Conservation (phyloP, 441 rosid genomes). For the Gossypium lobatum region DNA sequence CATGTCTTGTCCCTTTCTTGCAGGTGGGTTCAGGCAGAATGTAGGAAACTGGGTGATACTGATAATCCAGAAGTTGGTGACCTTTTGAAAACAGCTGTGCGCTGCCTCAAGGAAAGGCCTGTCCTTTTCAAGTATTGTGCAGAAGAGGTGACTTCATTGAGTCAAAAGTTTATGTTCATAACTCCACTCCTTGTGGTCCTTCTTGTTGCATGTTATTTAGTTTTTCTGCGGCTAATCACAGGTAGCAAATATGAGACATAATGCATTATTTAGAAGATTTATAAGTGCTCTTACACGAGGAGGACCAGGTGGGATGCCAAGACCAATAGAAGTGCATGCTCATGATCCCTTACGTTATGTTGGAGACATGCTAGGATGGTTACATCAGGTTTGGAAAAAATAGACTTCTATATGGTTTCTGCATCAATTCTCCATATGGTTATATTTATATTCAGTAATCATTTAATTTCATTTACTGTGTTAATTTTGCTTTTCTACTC, state of each 20-base stretch:
- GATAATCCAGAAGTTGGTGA: constrained; percentile 93
- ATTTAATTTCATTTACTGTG: constrained; percentile 11
- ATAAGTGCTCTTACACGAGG: constrained; percentile 98
- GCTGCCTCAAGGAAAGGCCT: constrained; percentile 89
- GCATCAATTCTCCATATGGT: constrained; percentile 17
- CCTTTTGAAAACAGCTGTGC: constrained; percentile 71
- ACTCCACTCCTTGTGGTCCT: constrained; percentile 9
- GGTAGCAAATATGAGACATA: constrained; percentile 96
- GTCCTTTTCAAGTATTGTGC: constrained; percentile 98
- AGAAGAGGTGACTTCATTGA: constrained; percentile 69
- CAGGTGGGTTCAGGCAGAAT: constrained; percentile 99
- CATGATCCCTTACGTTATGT: constrained; percentile 96
- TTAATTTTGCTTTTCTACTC: constrained; percentile 16
- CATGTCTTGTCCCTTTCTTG: constrained; percentile 18
- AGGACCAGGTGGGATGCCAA: constrained; percentile 93
- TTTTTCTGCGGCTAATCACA: constrained; percentile 22
- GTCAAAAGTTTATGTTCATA: constrained; percentile 7
- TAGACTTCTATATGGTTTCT: constrained; percentile 10
- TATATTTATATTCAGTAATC: background rate
- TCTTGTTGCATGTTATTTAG: constrained; percentile 7
- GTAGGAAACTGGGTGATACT: constrained; percentile 84
- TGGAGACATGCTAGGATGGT: constrained; percentile 98
- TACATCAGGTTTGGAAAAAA: constrained; percentile 71
- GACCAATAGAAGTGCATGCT: constrained; percentile 99
- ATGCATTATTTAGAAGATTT: constrained; percentile 91